Percentiles rank a stretch among this genome's conserved stretches.
These are phyloP conservation scores for Rhexocercosporidium sp. DNA, from an alignment of 2,329 filamentous ascomycete genomes.

Conservation along the genomic window DNA sequence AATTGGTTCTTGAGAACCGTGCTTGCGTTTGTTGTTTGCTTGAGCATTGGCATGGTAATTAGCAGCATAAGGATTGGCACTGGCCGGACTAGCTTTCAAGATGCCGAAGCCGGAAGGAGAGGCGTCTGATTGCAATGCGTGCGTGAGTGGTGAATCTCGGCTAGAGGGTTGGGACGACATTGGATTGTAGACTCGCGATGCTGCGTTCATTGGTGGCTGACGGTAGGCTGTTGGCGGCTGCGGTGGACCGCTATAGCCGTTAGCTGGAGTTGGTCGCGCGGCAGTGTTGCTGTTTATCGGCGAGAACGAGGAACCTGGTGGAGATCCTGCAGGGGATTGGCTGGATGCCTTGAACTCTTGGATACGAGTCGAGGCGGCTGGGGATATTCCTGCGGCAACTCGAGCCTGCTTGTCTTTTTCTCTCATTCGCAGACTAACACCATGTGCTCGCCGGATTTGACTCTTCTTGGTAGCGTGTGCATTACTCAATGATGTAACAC, in stretches of 20 bases:
- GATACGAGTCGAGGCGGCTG: background rate
- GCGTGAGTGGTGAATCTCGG: background rate
- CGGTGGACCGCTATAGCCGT: background rate
- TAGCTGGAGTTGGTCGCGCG: background rate
- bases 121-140: background rate
- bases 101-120: conserved; percentile 14
- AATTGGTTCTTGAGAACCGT: conserved; percentile 8
- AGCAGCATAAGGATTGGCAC: background rate
- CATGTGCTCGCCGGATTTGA: conserved; percentile 36
- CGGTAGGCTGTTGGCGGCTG: background rate
- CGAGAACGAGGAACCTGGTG: conserved; percentile 15
- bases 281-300: conserved; percentile 14
- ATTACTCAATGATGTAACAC: conserved; percentile 35
- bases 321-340: background rate
- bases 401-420: conserved; percentile 36
- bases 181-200: background rate
- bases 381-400: conserved; percentile 12
- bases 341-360: conserved; percentile 3
- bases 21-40: conserved; percentile 14
- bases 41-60: background rate
- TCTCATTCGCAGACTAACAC: conserved; percentile 38
- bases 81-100: background rate
- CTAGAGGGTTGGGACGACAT: background rate
- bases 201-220: background rate
- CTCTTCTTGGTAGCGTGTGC: conserved; percentile 36